Evolutionary conservation across 768 basidiomycete genomes (phyloP), one percentile per base, ranked within the genome.

Genomic region (Suillus cothurnatus): DNA sequence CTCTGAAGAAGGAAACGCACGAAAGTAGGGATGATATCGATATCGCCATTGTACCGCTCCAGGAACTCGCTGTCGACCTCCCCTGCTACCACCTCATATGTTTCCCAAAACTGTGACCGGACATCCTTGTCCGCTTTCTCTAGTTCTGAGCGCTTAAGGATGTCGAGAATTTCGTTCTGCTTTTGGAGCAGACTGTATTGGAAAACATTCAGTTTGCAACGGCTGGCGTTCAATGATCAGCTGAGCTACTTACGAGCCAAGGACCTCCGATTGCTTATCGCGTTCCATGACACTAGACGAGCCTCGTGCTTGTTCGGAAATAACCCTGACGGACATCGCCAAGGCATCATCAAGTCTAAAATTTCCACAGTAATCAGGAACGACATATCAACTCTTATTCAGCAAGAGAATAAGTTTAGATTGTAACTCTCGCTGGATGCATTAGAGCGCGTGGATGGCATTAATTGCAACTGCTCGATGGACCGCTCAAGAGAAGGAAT

Each of bases 1-100:
- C 31, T 14, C 4, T 21, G 19, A 41, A 26, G 5, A 59, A 41
- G 11, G 19, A 41, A 21, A 52, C 66, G 58, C 43, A 66, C 66
- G 28, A 64, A 60, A 38, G 61, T 59, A 34, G 39, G 57, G 41
- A 70, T 66, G 50, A 63, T 70, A 61, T 68, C 58, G 50, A 53
- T 62, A 41, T 57, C 64, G 45, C 61, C 63, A 56, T 64, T 69
- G 61, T 61, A 63, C 53, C 62, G 63, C 28, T 64, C 65, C 21
- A 66, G 38, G 26, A 66, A 66, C 38, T 62, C 60, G 21, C 15
- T 28, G 21, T 66, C 61, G 43, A 49, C 49, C 19, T 64, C 64
- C 53, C 19, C 63, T 61, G 65, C 61, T 49, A 57, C 43, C 28
- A 61, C 23, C 23, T 23, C 49, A 47, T 61, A 53, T 26, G 52